These are phyloP conservation scores for Cytospora mali DNA, from an alignment of 2,329 filamentous ascomycete genomes.

Conservation along the genomic window DNA sequence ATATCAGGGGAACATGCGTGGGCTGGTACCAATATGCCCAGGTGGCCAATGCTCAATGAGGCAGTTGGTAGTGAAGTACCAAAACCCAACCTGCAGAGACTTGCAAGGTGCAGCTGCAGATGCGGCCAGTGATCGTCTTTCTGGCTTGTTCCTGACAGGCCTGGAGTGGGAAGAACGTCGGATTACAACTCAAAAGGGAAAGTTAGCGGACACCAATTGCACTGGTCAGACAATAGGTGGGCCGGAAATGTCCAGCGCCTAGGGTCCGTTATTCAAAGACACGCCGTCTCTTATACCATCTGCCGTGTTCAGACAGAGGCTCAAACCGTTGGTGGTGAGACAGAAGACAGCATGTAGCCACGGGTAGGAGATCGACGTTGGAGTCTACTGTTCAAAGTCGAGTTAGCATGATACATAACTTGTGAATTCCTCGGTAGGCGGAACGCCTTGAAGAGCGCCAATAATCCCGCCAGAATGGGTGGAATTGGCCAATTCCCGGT, in stretches of 20 bases:
- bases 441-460: neutral
- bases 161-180: neutral
- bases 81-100: neutral
- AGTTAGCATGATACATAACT: neutral
- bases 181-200: neutral
- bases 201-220: neutral
- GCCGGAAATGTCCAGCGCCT: neutral
- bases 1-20: neutral
- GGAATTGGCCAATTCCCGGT: neutral
- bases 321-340: neutral
- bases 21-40: too few species aligned
- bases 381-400: neutral
- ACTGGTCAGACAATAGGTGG: neutral
- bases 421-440: neutral
- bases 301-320: neutral
- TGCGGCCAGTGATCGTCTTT: neutral
- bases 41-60: conserved; percentile 21
- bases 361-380: neutral
- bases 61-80: conserved; percentile 4
- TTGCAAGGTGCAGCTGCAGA: neutral
- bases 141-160: neutral
- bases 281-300: neutral
- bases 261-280: neutral
- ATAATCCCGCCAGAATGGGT: neutral
- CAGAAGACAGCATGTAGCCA: neutral